Percentiles rank a stretch among this genome's conserved stretches.
Evolutionary conservation across 2,329 filamentous ascomycete genomes (phyloP).

Genomic region (Sporothrix pseudoabietina): DNA sequence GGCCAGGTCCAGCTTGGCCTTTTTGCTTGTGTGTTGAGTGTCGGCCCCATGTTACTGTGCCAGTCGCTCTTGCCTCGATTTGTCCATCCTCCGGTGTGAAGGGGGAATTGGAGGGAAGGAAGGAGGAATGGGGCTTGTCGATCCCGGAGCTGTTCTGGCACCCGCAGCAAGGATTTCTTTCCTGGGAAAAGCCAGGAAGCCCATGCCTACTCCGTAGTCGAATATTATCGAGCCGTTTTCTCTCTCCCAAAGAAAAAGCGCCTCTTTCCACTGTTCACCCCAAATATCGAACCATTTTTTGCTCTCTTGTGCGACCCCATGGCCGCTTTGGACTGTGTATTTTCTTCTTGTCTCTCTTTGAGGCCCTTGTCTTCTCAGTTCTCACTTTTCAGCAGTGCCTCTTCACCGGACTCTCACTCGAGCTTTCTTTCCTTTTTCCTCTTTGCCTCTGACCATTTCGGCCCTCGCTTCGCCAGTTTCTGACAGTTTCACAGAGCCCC

Average conservation of each 20-base stretch:
- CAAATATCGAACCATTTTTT: neutral
- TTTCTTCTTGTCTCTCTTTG: neutral
- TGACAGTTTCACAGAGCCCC: neutral
- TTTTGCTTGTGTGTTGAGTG: too few species aligned
- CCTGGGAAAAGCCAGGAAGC: neutral
- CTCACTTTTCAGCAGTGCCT: neutral
- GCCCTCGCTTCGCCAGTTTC: constrained; percentile 8
- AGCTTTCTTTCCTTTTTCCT: neutral
- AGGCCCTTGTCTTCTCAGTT: neutral
- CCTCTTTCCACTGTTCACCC: neutral
- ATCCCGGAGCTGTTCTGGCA: constrained; percentile 19
- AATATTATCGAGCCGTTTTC: neutral
- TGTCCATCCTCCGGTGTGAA: constrained; percentile 23
- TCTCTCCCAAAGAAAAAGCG: neutral
- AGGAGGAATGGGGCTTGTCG: constrained; percentile 17
- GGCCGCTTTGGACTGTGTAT: neutral
- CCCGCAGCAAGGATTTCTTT: neutral
- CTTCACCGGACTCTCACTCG: neutral
- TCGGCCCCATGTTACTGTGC: neutral
- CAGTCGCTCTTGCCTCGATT: constrained; percentile 17
- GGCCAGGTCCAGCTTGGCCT: neutral
- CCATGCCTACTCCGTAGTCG: neutral
- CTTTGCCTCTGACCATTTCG: neutral
- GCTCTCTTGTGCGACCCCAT: neutral
- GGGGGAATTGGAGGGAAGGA: neutral